Conservation (phyloP, 352 stramenopile species). For the Pythium brachiatum region DNA sequence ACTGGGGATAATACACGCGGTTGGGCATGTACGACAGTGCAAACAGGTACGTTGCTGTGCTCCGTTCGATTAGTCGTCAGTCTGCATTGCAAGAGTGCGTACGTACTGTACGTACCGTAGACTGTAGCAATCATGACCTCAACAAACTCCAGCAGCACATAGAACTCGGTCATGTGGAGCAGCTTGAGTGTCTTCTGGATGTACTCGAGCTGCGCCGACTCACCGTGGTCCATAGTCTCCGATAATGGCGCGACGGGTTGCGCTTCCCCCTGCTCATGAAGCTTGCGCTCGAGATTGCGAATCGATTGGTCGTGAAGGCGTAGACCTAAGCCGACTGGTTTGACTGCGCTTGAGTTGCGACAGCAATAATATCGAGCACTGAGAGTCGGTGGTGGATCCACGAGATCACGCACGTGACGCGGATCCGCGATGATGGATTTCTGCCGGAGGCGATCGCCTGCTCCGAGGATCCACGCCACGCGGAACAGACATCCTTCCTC, state of each 20-base stretch:
- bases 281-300: background rate
- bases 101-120: slow-evolving; percentile 34
- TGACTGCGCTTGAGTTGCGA: too few species aligned
- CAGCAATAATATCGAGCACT: too few species aligned
- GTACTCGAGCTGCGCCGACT: slow-evolving; percentile 10
- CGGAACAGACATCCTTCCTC: too few species aligned
- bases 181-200: slow-evolving; percentile 26
- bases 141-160: slow-evolving; percentile 31
- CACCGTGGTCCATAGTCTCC: background rate
- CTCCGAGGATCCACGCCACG: background rate
- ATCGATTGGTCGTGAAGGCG: background rate
- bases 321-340: too few species aligned
- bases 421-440: background rate
- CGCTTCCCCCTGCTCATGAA: background rate
- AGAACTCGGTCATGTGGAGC: slow-evolving; percentile 34
- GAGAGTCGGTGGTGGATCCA: background rate
- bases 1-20: background rate
- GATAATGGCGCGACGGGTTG: background rate
- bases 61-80: too few species aligned
- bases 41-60: background rate
- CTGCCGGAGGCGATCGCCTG: background rate
- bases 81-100: too few species aligned
- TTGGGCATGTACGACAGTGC: background rate
- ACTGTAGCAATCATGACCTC: slow-evolving; percentile 32
- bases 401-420: background rate